phyloP scores from a whole-genome alignment of 306 rosid genomes.

The Vicia sativa region DNA sequence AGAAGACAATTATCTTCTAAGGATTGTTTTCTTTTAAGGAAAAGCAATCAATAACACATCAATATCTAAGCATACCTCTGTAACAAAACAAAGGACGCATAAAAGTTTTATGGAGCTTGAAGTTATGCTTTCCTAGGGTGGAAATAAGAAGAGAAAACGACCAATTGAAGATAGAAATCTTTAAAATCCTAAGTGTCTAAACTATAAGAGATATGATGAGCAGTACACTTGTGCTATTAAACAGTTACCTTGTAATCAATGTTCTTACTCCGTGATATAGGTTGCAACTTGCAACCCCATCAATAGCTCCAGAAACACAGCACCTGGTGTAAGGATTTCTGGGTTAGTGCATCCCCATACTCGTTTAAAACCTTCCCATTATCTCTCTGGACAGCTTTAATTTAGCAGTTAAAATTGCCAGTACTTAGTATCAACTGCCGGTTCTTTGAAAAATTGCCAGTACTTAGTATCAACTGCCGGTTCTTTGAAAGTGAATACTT shows the following conservation, averaged over 20 bases:
- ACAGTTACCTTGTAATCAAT: slow-evolving; percentile 43
- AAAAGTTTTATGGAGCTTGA: neutral
- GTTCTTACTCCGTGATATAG: slow-evolving; percentile 44
- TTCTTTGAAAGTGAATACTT: slow-evolving; percentile 58
- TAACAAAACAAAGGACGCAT: neutral
- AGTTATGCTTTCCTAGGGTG: neutral
- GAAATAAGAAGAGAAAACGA: neutral
- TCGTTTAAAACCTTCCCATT: slow-evolving; percentile 47
- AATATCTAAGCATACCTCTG: slow-evolving; percentile 10
- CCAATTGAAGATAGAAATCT: neutral
- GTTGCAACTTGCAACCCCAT: slow-evolving; percentile 49
- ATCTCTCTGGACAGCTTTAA: slow-evolving; percentile 66
- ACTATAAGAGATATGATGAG: neutral
- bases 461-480: slow-evolving; percentile 59
- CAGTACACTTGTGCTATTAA: slow-evolving; percentile 4
- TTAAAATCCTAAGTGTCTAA: neutral
- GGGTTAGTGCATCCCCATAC: slow-evolving; percentile 2
- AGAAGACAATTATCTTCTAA: too few relatives aligned
- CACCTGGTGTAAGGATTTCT: slow-evolving; percentile 22
- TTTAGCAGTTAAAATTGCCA: slow-evolving; percentile 47
- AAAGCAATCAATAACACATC: too few relatives aligned
- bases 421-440: slow-evolving; percentile 54
- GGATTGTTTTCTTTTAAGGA: too few relatives aligned
- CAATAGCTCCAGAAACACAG: slow-evolving; percentile 56
- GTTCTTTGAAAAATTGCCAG: slow-evolving; percentile 57